Conservation (phyloP, 345 rosid species). For the Cardiospermum halicacabum region DNA sequence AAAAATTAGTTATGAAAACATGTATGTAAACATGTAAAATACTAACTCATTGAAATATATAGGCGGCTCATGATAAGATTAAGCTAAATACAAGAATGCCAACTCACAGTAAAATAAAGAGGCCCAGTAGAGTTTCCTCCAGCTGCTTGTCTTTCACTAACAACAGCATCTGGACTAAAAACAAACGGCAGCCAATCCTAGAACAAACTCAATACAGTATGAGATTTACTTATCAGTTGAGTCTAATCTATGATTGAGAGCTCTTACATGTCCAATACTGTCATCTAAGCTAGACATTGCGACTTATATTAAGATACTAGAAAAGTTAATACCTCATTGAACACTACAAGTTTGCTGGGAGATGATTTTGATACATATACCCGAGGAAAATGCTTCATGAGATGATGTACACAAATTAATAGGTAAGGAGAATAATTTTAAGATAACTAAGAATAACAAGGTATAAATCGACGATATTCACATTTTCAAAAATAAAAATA, state of each 20-base stretch:
- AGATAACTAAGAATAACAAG: too few relatives aligned
- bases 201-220: slow-evolving; percentile 8
- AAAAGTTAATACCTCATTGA: slow-evolving; percentile 43
- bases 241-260: slow-evolving; percentile 9
- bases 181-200: slow-evolving; percentile 72
- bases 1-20: not conserved
- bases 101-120: slow-evolving; percentile 36
- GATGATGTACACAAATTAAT: not conserved
- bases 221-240: slow-evolving; percentile 12
- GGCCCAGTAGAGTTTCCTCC: slow-evolving; percentile 28
- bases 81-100: not conserved
- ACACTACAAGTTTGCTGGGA: slow-evolving; percentile 27
- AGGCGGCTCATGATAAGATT: not conserved
- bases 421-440: not conserved
- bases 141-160: slow-evolving; percentile 29
- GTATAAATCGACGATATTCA: too few relatives aligned
- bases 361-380: slow-evolving; percentile 30
- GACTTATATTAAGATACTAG: not conserved
- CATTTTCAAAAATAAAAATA: not conserved
- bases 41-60: not conserved
- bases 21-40: not conserved
- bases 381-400: slow-evolving; percentile 49
- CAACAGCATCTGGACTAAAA: slow-evolving; percentile 37
- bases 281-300: not conserved
- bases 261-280: not conserved